Conservation (phyloP, 2,329 filamentous ascomycete species). For the Epichloe bromicola region DNA sequence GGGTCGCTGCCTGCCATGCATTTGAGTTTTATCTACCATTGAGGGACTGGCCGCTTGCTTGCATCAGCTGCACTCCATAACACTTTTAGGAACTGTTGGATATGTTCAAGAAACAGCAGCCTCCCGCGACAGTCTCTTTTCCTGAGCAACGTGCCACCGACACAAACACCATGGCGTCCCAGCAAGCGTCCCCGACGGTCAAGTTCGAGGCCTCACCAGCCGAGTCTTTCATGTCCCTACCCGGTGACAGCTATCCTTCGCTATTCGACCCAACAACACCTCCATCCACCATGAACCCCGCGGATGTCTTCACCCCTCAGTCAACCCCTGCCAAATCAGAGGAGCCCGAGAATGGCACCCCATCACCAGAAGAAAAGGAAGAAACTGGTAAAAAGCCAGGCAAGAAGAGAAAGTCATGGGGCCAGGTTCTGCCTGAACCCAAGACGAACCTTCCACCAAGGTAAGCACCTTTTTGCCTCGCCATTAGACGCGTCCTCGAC, state of each 20-base stretch:
- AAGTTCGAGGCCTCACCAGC: constrained; percentile 42
- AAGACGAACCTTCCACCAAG: constrained; percentile 92
- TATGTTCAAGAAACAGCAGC: neutral
- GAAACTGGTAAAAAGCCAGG: constrained; percentile 52
- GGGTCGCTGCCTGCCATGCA: constrained; percentile 13
- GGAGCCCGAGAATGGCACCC: constrained; percentile 7
- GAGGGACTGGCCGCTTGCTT: constrained; percentile 8
- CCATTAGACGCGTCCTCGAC: neutral
- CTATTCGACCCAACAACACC: constrained; percentile 29
- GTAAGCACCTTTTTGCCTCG: constrained; percentile 30
- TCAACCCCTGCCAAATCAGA: constrained; percentile 20
- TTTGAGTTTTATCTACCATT: constrained; percentile 7
- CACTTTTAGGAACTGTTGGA: constrained; percentile 3
- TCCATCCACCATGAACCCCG: constrained; percentile 27
- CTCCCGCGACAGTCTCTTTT: neutral
- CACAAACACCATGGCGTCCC: constrained; percentile 23
- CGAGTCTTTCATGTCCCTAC: constrained; percentile 40
- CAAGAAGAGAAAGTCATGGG: constrained; percentile 98
- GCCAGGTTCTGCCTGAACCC: constrained; percentile 87
- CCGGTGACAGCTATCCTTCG: constrained; percentile 34
- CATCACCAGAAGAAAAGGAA: constrained; percentile 7
- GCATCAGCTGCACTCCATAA: neutral
- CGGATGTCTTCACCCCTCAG: constrained; percentile 37
- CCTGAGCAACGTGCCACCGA: neutral
- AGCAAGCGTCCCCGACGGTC: constrained; percentile 29